Base-by-base conservation (phyloP, 495 filamentous ascomycete species). In the Chaetomium cochliodes region DNA sequence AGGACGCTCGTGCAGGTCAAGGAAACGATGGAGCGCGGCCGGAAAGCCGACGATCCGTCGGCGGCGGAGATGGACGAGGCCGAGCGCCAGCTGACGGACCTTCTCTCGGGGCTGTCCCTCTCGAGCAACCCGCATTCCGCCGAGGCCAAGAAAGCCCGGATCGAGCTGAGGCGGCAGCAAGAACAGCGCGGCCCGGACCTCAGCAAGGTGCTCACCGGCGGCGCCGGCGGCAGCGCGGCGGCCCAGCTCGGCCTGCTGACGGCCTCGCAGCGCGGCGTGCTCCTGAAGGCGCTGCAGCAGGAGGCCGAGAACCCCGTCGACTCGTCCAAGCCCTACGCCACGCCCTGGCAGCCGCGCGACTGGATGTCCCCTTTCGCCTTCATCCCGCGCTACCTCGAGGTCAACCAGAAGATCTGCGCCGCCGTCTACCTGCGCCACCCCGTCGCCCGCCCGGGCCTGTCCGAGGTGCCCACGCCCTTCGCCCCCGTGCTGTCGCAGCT, bases 371-470 rank as follows among this genome's bases (percentile, higher is more conserved):
- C 92, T 3, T 98, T 98, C 75, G 92, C 92, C 16, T 97, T 97
- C 76, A 92, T 98, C 64, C 94, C 94, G 23, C 82, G 90, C 63
- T 98, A 96, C 78, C 84, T 98, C 63, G 94, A 98, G 80, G 94
- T 98, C 71, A 97, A 97, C 81, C 93, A 93, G 73, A 92, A 90
- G 70, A 89, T 97, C 70, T 98, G 94, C 79, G 86, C 92, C 18
- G 94, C 94, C 22, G 93, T 98, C 47, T 98, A 98, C 78, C 78
- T 98, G 65, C 85, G 94, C 65, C 92, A 98, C 80, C 96, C 94
- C 3, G 96, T 97, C 54, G 96, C 91, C n/a, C 82, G 92, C 23
- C 88, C 90, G 12, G 92, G 96, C n/a, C 72, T 79, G 61, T 87
- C 90, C 25, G 94, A 98, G 78, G 93, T 97, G 58, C 93, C 94